Base-by-base conservation (phyloP, 345 rosid species). In the Angophora floribunda region DNA sequence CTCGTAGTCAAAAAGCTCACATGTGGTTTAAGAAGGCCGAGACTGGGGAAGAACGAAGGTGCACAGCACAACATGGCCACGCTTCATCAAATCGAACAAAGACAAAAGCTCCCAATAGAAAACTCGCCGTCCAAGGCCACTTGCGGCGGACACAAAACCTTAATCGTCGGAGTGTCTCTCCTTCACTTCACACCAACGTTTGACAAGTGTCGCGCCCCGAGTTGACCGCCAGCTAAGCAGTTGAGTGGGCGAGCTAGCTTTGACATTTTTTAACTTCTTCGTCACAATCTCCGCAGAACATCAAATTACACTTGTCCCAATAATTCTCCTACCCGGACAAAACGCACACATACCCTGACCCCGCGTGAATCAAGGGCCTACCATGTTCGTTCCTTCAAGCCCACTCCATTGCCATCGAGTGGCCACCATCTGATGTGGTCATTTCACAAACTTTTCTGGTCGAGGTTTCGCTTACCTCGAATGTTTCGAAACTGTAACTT, bases 301-400 rank as follows among this genome's bases (percentile, higher is more conserved):
- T 70, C 47, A 36, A 36, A 36, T 8, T 70, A 70, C 6, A 19
- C 80, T 70, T 16, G 45, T 70, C 80, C 16, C 17, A 36, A 65
- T 65, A 30, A n/a, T 15, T 30, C 30, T 0, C 4, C 61, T 1
- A 13, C 0, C 13, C 11, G 4, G 13, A 22, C 0, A 3, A 9
- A 5, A 1, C 47, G 10, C 82, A 17, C 11, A 70, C 47, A 16
- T 32, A 24, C 45, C 8, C 47, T 2, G 47, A 32, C 80, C 80
- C 80, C 13, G 26, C 45, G 82, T 19, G 7, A 16, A 70, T 70
- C 14, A 9, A 70, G 26, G 28, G 9, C 49, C 49, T 5, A 17
- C 47, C 82, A 5, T 32, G 82, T 57, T 52, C 19, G 17, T 63
- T 75, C 82, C 45, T 36, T 36, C 45, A 15, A 16, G 7, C 6